A percentile compares a stretch with the other conserved stretches of the same genome.
phyloP scores from a whole-genome alignment of 2,329 filamentous ascomycete genomes.

The Aureobasidium lini region DNA sequence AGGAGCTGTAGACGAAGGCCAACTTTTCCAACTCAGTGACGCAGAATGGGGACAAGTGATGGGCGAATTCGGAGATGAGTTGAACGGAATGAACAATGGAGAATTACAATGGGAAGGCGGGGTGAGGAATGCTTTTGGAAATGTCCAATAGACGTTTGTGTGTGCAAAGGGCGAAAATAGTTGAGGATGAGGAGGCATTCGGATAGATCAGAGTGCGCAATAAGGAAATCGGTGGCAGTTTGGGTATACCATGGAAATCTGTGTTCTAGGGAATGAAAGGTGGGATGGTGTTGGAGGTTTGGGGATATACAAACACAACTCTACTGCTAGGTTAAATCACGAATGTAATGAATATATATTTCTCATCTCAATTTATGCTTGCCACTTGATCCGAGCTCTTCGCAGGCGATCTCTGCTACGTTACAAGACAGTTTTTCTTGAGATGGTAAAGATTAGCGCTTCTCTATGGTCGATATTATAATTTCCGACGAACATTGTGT shows the following conservation, averaged over 20 bases:
- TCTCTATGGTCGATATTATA: no score
- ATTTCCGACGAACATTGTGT: no score
- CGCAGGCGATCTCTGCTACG: no score
- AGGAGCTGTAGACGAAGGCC: neutral
- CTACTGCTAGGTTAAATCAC: neutral
- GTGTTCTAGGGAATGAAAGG: neutral
- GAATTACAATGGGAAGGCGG: neutral
- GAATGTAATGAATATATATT: neutral
- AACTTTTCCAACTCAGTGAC: slow-evolving; percentile 7
- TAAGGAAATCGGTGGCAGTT: no score
- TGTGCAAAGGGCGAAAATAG: neutral
- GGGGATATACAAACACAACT: neutral
- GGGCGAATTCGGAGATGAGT: neutral
- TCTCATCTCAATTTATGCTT: neutral
- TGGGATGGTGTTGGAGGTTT: neutral
- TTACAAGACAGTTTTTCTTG: no score
- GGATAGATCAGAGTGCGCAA: no score
- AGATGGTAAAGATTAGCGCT: no score
- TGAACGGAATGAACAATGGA: neutral
- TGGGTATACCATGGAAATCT: no score
- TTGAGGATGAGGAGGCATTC: neutral
- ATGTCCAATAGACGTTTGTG: neutral
- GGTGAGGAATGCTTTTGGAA: neutral
- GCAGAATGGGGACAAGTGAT: slow-evolving; percentile 8
- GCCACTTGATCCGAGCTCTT: neutral